phyloP scores from a whole-genome alignment of 768 basidiomycete genomes.

The Arthromyces matolae region DNA sequence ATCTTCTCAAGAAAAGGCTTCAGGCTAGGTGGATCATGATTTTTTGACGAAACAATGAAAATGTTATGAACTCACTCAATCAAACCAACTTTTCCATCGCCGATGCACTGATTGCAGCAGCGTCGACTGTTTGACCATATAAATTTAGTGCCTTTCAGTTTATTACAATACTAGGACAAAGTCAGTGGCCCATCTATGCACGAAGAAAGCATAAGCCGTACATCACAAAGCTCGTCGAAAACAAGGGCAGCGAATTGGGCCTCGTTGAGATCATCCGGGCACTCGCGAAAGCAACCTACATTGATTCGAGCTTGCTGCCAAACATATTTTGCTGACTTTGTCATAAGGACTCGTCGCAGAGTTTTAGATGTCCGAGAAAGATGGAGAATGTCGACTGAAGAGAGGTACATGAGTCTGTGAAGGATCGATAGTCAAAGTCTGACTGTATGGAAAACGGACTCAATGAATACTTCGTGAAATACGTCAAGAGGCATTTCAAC shows the following conservation, averaged over 20 bases:
- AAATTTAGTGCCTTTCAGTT: not conserved
- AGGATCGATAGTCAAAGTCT: not conserved
- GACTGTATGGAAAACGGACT: no score
- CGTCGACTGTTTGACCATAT: conserved; percentile 12
- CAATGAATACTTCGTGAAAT: conserved; percentile 23
- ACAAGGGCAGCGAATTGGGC: conserved; percentile 1
- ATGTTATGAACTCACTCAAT: not conserved
- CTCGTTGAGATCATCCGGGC: conserved; percentile 11
- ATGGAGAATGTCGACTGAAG: conserved; percentile 34
- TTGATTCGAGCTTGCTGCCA: conserved; percentile 9
- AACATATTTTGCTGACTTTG: not conserved
- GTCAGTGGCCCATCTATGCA: no score
- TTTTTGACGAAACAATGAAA: not conserved
- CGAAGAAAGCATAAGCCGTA: not conserved
- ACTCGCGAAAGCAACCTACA: conserved; percentile 5
- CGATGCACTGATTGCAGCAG: conserved; percentile 10
- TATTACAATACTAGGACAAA: conserved; percentile 3
- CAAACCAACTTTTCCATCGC: not conserved
- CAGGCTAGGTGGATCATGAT: no score
- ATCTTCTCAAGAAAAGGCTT: no score
- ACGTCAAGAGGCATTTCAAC: conserved; percentile 31
- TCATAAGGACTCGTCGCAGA: conserved; percentile 25
- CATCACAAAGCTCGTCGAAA: conserved; percentile 5
- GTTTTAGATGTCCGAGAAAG: conserved; percentile 33
- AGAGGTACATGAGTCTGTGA: conserved; percentile 27